Percentiles rank a stretch among this genome's conserved stretches.
phyloP scores from a whole-genome alignment of 768 basidiomycete genomes.

The Tulasnella sp. region DNA sequence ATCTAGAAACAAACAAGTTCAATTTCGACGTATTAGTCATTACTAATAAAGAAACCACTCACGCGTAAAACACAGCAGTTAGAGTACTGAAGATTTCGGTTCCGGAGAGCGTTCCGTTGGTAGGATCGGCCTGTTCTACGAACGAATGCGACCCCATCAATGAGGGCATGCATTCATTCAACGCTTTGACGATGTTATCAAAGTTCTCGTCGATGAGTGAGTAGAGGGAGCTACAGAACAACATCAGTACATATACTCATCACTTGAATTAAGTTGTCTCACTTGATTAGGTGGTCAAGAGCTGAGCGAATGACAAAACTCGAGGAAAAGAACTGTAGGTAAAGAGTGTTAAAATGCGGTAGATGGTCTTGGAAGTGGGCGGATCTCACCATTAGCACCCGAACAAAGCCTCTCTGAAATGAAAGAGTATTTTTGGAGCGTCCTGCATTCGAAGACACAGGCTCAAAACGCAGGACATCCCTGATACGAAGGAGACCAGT shows the following conservation, averaged over 20 bases:
- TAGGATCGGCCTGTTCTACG: constrained; percentile 20
- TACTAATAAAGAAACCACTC: too few species aligned
- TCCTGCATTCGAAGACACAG: constrained; percentile 31
- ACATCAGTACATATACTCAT: not conserved
- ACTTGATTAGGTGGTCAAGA: constrained; percentile 40
- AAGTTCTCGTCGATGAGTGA: constrained; percentile 35
- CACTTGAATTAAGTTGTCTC: constrained; percentile 13
- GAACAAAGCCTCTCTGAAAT: constrained; percentile 45
- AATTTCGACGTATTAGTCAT: too few species aligned
- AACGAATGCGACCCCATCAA: constrained; percentile 27
- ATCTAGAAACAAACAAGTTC: too few species aligned
- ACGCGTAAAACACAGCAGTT: too few species aligned
- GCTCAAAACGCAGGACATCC: constrained; percentile 37
- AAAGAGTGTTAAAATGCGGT: not conserved
- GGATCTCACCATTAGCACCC: constrained; percentile 35
- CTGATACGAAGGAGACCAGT: constrained; percentile 39
- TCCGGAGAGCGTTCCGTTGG: too few species aligned
- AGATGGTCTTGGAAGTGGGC: not conserved
- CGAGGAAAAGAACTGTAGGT: constrained; percentile 48
- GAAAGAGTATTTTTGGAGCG: constrained; percentile 32
- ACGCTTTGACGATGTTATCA: constrained; percentile 29
- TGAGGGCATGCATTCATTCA: constrained; percentile 32
- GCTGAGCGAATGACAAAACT: constrained; percentile 47
- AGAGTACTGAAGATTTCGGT: too few species aligned
- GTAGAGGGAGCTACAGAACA: constrained; percentile 33